These are phyloP conservation scores for Sarcodon aspratus DNA, from an alignment of 768 basidiomycete species.

Conservation along the genomic window DNA sequence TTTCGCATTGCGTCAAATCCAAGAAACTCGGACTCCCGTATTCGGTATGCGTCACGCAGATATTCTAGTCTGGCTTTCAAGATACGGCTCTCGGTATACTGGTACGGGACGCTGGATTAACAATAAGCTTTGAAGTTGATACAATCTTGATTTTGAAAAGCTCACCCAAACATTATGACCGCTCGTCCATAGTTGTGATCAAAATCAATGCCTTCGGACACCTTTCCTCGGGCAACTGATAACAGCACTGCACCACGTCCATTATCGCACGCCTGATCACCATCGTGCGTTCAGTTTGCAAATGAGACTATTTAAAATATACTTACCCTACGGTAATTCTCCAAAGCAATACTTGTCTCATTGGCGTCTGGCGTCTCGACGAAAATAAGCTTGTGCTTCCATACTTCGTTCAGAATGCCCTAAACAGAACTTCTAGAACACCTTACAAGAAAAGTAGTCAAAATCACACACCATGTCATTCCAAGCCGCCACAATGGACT, in stretches of 20 bases:
- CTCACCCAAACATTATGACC: constrained; percentile 98
- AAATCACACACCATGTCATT: constrained; percentile 84
- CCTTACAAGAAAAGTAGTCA: neutral
- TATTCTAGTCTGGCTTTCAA: constrained; percentile 96
- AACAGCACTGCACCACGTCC: constrained; percentile 93
- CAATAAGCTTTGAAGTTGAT: neutral
- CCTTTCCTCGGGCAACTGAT: constrained; percentile 97
- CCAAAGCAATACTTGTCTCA: constrained; percentile 94
- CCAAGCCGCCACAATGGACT: constrained; percentile 99
- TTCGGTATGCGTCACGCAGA: constrained; percentile 94
- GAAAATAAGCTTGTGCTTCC: constrained; percentile 99
- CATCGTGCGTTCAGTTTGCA: neutral
- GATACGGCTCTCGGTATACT: constrained; percentile 97
- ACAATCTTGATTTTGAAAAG: constrained; percentile 5
- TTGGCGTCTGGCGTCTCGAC: constrained; percentile 99
- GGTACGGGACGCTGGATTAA: constrained; percentile 70
- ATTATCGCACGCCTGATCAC: constrained; percentile 85
- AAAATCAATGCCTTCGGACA: constrained; percentile 99
- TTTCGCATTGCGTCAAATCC: constrained; percentile 99
- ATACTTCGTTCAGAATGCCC: constrained; percentile 98
- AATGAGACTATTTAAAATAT: neutral
- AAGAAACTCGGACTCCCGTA: constrained; percentile 95
- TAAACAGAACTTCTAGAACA: constrained; percentile 18
- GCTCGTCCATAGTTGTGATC: constrained; percentile 99
- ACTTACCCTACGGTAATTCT: constrained; percentile 87